These are phyloP conservation scores for Casaregolazyma suthepensis DNA, from an alignment of 1,139 yeast genomes.

Conservation along the genomic window DNA sequence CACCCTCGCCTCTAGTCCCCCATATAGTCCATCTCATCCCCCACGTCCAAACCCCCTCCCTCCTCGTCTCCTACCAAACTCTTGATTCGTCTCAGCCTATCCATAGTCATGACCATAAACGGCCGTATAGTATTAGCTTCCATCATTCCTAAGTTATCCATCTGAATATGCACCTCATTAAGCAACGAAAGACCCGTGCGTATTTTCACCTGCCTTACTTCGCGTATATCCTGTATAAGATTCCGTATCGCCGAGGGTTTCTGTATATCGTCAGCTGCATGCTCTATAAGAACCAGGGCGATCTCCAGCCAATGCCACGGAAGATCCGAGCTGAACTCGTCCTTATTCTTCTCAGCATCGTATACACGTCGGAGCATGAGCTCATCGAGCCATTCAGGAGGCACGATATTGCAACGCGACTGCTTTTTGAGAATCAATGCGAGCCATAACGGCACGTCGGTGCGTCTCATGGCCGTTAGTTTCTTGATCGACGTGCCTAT, in stretches of 20 bases:
- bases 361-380: constrained; percentile 51
- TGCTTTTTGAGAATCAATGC: constrained; percentile 80
- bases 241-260: constrained; percentile 65
- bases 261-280: constrained; percentile 68
- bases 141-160: constrained; percentile 74
- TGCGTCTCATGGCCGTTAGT: constrained; percentile 63
- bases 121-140: constrained; percentile 89
- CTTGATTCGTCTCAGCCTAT: constrained; percentile 54
- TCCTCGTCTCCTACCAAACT: constrained; percentile 34
- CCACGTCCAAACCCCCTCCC: constrained; percentile 17
- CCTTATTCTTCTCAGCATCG: constrained; percentile 60
- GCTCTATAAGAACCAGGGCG: constrained; percentile 58
- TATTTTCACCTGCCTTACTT: constrained; percentile 73
- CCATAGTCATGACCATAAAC: constrained; percentile 73
- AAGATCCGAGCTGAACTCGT: constrained; percentile 53
- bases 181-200: constrained; percentile 70
- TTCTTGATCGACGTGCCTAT: constrained; percentile 50
- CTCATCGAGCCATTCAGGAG: constrained; percentile 80
- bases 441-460: constrained; percentile 78
- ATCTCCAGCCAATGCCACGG: constrained; percentile 90
- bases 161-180: constrained; percentile 76
- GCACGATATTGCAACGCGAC: constrained; percentile 75
- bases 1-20: too few species aligned
- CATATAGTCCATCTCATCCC: constrained; percentile 13
- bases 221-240: constrained; percentile 74